Conservation (phyloP, 2,329 filamentous ascomycete genomes). For the Ophiostoma triangulosporum region DNA sequence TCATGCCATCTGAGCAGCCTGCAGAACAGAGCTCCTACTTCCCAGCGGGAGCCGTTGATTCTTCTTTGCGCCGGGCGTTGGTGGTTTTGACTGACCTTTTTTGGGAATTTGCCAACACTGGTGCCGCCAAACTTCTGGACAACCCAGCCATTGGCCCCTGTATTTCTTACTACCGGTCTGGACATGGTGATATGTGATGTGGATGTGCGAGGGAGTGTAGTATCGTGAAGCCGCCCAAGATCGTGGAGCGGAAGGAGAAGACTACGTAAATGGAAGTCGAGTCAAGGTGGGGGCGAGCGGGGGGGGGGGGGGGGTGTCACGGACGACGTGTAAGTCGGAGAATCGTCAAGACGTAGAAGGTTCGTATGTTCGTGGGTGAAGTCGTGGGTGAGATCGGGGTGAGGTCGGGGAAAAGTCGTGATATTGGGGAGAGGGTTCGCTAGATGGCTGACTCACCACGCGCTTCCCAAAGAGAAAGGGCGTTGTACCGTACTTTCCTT, state of each 20-base stretch:
- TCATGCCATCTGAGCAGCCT: not conserved
- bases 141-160: slow-evolving; percentile 28
- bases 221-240: not conserved
- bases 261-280: not conserved
- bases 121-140: slow-evolving; percentile 51
- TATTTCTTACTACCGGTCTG: slow-evolving; percentile 10
- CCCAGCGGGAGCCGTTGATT: not conserved
- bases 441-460: not conserved
- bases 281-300: not conserved
- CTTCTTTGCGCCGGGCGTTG: not conserved
- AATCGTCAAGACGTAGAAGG: not conserved
- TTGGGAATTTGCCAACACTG: slow-evolving; percentile 42
- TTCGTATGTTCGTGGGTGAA: not conserved
- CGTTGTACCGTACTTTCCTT: not conserved
- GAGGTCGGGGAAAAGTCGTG: not conserved
- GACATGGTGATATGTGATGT: slow-evolving; percentile 8
- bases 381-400: not conserved
- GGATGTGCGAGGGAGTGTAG: not conserved
- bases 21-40: not conserved
- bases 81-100: slow-evolving; percentile 27
- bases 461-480: not conserved
- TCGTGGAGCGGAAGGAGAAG: not conserved
- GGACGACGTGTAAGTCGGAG: not conserved
- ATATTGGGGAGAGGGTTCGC: not conserved
- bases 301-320: too few species aligned